Evolutionary conservation across 2,329 filamentous ascomycete species (phyloP), one percentile per base, ranked within the genome.

Genomic region (Ceratocystis variospora): DNA sequence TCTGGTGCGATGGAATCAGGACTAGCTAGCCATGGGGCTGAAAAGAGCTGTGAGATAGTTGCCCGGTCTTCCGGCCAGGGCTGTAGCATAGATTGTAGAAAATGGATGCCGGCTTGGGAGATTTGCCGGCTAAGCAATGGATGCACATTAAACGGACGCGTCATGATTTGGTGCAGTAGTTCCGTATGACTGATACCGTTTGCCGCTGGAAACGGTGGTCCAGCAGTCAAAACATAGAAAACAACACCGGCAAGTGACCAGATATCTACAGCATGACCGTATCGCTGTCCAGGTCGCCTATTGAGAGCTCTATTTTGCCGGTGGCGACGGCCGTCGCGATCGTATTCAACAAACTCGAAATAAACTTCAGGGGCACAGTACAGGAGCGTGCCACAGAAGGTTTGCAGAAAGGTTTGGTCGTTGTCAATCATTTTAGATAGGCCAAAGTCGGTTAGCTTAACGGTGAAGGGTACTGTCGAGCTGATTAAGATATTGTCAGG

Each of bases 281-380:
- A 99, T 25, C 90, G 86, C 72, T 85, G 83, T 65, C 76, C 82
- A 69, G 76, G 74, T 8, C 57, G 64, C 3, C 48, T n/a, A 45
- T 65, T 65, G 19, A 63, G 44, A 41, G 8, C 71, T 67, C 72
- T 72, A 48, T 86, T 83, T 25, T 85, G 81, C 41, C 81, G 80
- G 46, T 80, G 81, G 46, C 85, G 79, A 68, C 86, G 81, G n/a
- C 83, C 85, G 62, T 84, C 79, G 71, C 88, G 86, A 71, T 95
- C 88, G 62, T 86, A 87, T 69, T 86, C 81, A 28, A 76, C 74
- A 71, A 82, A 87, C 68, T 87, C 85, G 6, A 88, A 90, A 72
- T 97, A 99, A 1, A 99, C 93, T 73, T 99, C 94, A 0, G 94
- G 94, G 0, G 94, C 94, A 74, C 94, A 97, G 76, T 97, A 99